Evolutionary conservation across 2,329 filamentous ascomycete genomes (phyloP).

Genomic region (Colletotrichum abscissum): DNA sequence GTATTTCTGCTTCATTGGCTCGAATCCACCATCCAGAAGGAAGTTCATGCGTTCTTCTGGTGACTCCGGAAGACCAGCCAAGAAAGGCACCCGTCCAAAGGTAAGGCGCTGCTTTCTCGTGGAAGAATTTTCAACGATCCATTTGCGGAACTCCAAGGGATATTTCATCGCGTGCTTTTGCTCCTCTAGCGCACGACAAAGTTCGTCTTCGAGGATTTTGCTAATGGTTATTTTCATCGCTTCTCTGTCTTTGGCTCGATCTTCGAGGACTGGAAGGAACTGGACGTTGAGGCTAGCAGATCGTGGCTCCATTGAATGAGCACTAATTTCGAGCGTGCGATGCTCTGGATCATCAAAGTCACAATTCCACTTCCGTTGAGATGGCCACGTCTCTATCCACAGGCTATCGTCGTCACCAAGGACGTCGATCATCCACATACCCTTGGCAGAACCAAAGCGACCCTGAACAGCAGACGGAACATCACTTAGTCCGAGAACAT

Average conservation of each 20-base stretch:
- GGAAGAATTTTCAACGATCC: slow-evolving; percentile 58
- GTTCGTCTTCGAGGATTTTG: slow-evolving; percentile 58
- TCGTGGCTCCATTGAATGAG: slow-evolving; percentile 56
- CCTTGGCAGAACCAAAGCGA: slow-evolving; percentile 79
- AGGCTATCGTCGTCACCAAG: slow-evolving; percentile 56
- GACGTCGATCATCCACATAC: slow-evolving; percentile 76
- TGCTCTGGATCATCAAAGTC: slow-evolving; percentile 60
- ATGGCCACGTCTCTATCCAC: slow-evolving; percentile 76
- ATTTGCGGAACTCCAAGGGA: slow-evolving; percentile 62
- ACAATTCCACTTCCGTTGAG: slow-evolving; percentile 76
- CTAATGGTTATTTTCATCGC: slow-evolving; percentile 61
- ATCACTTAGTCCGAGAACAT: slow-evolving; percentile 60
- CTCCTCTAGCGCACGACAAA: slow-evolving; percentile 63
- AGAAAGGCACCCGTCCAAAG: slow-evolving; percentile 53
- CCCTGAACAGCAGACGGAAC: slow-evolving; percentile 75
- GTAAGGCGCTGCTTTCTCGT: slow-evolving; percentile 50
- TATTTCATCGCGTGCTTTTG: slow-evolving; percentile 63
- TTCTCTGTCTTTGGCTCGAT: slow-evolving; percentile 60
- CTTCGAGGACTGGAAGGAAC: slow-evolving; percentile 75
- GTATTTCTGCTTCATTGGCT: slow-evolving; percentile 57
- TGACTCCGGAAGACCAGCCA: slow-evolving; percentile 61
- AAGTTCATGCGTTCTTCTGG: slow-evolving; percentile 63
- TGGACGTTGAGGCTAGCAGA: slow-evolving; percentile 73
- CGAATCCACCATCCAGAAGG: slow-evolving; percentile 71
- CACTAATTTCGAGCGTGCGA: slow-evolving; percentile 74